phyloP scores from a whole-genome alignment of 805 yeast species.

The Suhomyces emberorum region DNA sequence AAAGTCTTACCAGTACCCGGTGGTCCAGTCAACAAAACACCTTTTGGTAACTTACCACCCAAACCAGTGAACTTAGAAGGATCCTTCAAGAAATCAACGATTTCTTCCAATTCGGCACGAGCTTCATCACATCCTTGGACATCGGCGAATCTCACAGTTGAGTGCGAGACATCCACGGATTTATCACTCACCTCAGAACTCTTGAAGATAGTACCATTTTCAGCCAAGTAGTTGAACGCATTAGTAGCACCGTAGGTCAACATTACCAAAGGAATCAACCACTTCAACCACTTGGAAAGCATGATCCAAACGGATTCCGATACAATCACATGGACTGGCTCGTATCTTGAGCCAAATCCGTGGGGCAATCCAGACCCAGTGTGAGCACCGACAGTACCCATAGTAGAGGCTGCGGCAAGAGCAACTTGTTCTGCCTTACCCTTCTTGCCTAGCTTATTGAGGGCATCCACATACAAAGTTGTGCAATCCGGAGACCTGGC shows the following conservation, averaged over 20 bases:
- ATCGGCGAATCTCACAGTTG: constrained; percentile 85
- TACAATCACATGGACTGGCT: constrained; percentile 92
- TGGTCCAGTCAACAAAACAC: constrained; percentile 94
- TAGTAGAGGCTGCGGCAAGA: constrained; percentile 29
- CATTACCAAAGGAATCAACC: constrained; percentile 79
- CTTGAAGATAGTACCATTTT: constrained; percentile 77
- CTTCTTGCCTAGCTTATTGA: constrained; percentile 70
- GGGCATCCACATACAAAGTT: constrained; percentile 73
- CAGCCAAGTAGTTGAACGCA: constrained; percentile 75
- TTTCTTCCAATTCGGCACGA: constrained; percentile 92
- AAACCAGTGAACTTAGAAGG: constrained; percentile 94
- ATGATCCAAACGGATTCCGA: constrained; percentile 80
- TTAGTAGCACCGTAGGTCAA: constrained; percentile 77
- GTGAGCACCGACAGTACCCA: constrained; percentile 3
- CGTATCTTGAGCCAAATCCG: constrained; percentile 61
- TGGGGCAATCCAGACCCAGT: constrained; percentile 17
- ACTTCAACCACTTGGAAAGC: constrained; percentile 81
- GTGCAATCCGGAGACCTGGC: constrained; percentile 80
- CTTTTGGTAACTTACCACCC: constrained; percentile 97
- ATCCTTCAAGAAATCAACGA: constrained; percentile 95
- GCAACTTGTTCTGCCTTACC: constrained; percentile 74
- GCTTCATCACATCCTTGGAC: constrained; percentile 99
- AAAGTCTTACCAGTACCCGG: constrained; percentile 99
- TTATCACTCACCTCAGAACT: constrained; percentile 70
- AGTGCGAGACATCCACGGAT: constrained; percentile 77